These are phyloP conservation scores for Pythium angustatum DNA, from an alignment of 352 stramenopile species.

Conservation along the genomic window DNA sequence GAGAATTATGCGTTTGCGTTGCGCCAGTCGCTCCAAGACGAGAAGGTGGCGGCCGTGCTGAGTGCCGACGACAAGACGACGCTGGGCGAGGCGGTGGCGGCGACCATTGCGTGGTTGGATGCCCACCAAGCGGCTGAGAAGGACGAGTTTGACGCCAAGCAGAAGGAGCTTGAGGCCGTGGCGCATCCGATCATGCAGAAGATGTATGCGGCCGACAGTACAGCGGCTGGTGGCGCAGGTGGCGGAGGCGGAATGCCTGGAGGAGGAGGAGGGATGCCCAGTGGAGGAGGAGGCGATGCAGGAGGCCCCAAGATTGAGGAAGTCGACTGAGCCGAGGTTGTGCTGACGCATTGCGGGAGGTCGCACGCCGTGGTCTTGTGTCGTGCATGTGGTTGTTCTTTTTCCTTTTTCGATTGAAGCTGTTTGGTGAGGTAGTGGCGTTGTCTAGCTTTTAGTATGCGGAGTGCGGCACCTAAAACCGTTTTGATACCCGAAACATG, in stretches of 20 bases:
- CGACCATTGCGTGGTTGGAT: constrained; percentile 97
- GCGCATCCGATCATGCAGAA: constrained; percentile 89
- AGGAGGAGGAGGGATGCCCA: constrained; percentile 24
- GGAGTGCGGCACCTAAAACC: no score
- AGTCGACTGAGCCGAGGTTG: constrained; percentile 47
- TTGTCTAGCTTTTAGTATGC: no score
- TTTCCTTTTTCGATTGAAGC: constrained; percentile 5
- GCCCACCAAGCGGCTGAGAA: constrained; percentile 81
- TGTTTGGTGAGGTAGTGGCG: not conserved
- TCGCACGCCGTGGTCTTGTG: no score
- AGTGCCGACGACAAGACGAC: constrained; percentile 82
- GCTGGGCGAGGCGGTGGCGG: constrained; percentile 89
- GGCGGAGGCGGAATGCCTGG: constrained; percentile 47
- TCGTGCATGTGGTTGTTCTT: no score
- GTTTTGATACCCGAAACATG: no score
- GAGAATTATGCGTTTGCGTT: constrained; percentile 96
- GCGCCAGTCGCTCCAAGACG: constrained; percentile 91
- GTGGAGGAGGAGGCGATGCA: constrained; percentile 19
- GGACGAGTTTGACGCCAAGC: constrained; percentile 87
- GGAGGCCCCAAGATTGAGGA: constrained; percentile 77
- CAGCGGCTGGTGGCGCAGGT: constrained; percentile 19
- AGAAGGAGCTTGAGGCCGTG: constrained; percentile 89
- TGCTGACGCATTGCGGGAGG: no score
- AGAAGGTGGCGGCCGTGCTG: constrained; percentile 93
- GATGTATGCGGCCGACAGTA: constrained; percentile 60